Conservation (phyloP, 2,329 filamentous ascomycete genomes). For the Neophaeococcomyces mojaviensis region DNA sequence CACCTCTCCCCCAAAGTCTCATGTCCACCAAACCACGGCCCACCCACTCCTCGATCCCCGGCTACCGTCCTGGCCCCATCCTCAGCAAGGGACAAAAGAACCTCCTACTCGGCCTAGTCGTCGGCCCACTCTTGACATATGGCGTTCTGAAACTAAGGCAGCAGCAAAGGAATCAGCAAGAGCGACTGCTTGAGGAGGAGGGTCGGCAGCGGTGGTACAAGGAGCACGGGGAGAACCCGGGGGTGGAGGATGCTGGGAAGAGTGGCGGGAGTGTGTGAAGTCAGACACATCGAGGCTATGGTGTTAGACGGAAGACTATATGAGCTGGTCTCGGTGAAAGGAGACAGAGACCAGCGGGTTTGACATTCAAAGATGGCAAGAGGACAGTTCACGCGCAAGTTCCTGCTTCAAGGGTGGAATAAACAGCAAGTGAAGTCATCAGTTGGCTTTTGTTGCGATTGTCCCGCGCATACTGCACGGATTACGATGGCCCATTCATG, state of each 20-base stretch:
- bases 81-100: conserved; percentile 1
- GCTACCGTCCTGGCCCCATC: conserved; percentile 7
- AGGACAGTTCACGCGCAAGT: no score
- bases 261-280: conserved; percentile 5
- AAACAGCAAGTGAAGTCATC: no score
- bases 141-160: conserved; percentile 3
- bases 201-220: conserved; percentile 7
- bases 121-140: conserved; percentile 2
- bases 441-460: no score
- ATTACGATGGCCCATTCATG: no score
- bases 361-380: no score
- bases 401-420: no score
- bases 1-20: no score
- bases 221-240: neutral
- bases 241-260: neutral
- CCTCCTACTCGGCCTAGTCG: conserved; percentile 1
- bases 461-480: no score
- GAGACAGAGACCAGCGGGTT: no score
- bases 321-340: no score
- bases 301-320: no score
- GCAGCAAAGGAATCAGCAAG: neutral
- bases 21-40: neutral
- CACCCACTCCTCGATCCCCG: conserved; percentile 7
- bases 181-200: conserved; percentile 7
- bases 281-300: no score